Evolutionary conservation across 331 rosid genomes (phyloP).

Genomic region (Rosa hybrid): DNA sequence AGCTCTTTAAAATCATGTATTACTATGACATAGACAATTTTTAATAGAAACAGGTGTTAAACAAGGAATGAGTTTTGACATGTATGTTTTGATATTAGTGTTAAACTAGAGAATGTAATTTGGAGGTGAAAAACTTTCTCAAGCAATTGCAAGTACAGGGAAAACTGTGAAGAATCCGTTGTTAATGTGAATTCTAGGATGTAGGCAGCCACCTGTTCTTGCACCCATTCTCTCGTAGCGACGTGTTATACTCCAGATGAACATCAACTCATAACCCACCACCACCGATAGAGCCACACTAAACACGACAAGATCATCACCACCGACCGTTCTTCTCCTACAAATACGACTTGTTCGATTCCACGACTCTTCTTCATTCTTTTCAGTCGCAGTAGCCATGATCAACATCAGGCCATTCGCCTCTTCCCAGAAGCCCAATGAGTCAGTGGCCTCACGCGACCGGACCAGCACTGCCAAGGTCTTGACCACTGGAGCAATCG

Average conservation of each 20-base stretch:
- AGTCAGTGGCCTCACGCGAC: conserved; percentile 34
- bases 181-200: background rate
- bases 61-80: too few relatives aligned
- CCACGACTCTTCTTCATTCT: background rate
- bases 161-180: background rate
- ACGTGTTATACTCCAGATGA: background rate
- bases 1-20: too few relatives aligned
- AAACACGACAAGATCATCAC: background rate
- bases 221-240: background rate
- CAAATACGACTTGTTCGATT: background rate
- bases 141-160: background rate
- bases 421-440: conserved; percentile 21
- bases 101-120: too few relatives aligned
- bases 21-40: too few relatives aligned
- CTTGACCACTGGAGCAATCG: conserved; percentile 58
- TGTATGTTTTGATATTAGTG: too few relatives aligned
- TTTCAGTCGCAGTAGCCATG: background rate
- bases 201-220: background rate
- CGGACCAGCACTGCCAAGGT: conserved; percentile 45
- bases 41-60: too few relatives aligned
- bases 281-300: background rate
- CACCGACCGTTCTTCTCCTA: background rate
- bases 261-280: background rate
- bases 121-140: too few relatives aligned
- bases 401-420: background rate